phyloP scores from a whole-genome alignment of 192 early-diverging fungal genomes.

The Paraglomus occultum region DNA sequence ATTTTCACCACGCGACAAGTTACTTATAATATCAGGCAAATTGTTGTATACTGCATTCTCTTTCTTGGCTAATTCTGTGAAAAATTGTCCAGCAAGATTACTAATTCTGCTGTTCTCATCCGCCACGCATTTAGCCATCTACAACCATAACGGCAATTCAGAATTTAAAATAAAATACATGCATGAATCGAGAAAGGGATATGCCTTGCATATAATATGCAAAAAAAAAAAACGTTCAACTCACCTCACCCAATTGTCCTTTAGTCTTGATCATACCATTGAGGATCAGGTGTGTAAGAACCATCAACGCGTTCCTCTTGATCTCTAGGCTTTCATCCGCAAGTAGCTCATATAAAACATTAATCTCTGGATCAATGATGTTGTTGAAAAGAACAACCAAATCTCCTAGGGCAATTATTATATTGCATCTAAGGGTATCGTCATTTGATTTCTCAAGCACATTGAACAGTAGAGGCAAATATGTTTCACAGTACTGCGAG shows the following conservation, averaged over 20 bases:
- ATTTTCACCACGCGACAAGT: constrained; percentile 64
- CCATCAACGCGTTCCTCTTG: constrained; percentile 98
- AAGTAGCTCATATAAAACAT: constrained; percentile 91
- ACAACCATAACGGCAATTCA: no score
- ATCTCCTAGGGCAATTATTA: constrained; percentile 97
- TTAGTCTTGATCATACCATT: constrained; percentile 99
- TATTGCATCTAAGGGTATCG: constrained; percentile 88
- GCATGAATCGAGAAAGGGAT: no score
- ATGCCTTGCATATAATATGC: no score
- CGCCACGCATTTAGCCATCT: constrained; percentile 95
- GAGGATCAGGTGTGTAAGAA: constrained; percentile 93
- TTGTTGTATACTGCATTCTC: constrained; percentile 99
- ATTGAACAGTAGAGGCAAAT: constrained; percentile 88
- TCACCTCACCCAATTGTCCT: constrained; percentile 85
- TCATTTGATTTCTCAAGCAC: constrained; percentile 83
- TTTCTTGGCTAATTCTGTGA: constrained; percentile 91
- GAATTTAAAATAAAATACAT: no score
- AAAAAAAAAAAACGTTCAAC: no score
- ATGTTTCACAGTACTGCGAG: constrained; percentile 88
- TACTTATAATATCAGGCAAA: constrained; percentile 96
- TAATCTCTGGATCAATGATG: constrained; percentile 94
- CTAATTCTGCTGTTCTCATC: constrained; percentile 84
- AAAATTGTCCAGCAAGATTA: constrained; percentile 93
- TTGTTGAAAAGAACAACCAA: constrained; percentile 97
- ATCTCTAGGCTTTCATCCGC: constrained; percentile 76